These are phyloP conservation scores for Podila minutissima DNA, from an alignment of 192 early-diverging fungal genomes.

Conservation along the genomic window DNA sequence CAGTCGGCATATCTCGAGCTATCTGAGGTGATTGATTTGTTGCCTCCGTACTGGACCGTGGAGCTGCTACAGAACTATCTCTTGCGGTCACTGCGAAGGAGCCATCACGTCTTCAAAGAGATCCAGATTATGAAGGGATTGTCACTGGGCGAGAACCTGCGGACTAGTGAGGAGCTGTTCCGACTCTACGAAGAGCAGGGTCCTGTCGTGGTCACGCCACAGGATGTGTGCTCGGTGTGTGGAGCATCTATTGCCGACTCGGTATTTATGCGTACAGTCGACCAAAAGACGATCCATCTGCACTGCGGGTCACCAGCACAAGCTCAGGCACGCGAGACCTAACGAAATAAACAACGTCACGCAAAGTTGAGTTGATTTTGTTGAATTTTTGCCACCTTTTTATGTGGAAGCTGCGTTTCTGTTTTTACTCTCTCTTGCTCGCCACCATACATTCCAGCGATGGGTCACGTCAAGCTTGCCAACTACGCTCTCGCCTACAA, in stretches of 20 bases:
- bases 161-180: constrained; percentile 54
- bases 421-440: too few relatives aligned
- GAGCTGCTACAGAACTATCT: constrained; percentile 60
- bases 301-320: constrained; percentile 40
- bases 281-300: constrained; percentile 50
- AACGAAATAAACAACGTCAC: not conserved
- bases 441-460: constrained; percentile 1
- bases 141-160: constrained; percentile 59
- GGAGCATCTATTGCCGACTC: constrained; percentile 47
- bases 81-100: constrained; percentile 55
- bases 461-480: constrained; percentile 51
- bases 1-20: constrained; percentile 64
- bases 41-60: constrained; percentile 63
- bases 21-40: constrained; percentile 59
- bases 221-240: constrained; percentile 54
- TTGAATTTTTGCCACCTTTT: not conserved
- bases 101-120: constrained; percentile 55
- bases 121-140: constrained; percentile 59
- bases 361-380: too few relatives aligned
- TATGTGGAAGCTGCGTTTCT: not conserved
- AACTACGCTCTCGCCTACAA: constrained; percentile 50
- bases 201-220: constrained; percentile 49
- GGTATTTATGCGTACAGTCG: constrained; percentile 50
- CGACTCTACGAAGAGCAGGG: constrained; percentile 52
- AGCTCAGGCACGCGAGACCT: not conserved